Evolutionary conservation across 495 filamentous ascomycete species (phyloP).

Genomic region (Podospora comata): DNA sequence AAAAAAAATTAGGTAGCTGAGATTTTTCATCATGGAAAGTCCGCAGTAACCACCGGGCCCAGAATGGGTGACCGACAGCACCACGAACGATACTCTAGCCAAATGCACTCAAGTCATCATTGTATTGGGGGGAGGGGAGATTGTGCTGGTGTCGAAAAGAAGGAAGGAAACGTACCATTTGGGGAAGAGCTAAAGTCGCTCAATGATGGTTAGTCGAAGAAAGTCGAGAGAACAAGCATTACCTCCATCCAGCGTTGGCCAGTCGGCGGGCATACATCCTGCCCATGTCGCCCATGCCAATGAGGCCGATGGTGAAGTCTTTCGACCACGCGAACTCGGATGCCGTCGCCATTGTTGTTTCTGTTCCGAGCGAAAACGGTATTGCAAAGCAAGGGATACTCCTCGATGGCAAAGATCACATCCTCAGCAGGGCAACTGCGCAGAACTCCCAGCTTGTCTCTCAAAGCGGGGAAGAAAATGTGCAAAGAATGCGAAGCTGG

Average conservation of each 20-base stretch:
- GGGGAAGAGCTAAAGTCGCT: slow-evolving; percentile 17
- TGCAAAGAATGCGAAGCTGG: slow-evolving; percentile 3
- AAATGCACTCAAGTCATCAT: slow-evolving; percentile 99
- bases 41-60: slow-evolving; percentile 30
- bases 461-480: neutral
- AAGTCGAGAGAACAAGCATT: slow-evolving; percentile 34
- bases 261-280: slow-evolving; percentile 95
- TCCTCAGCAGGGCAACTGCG: neutral
- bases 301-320: slow-evolving; percentile 77
- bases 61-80: slow-evolving; percentile 39
- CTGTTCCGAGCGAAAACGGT: slow-evolving; percentile 5
- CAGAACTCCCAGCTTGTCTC: neutral
- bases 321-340: slow-evolving; percentile 47
- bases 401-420: slow-evolving; percentile 7
- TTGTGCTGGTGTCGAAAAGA: slow-evolving; percentile 5
- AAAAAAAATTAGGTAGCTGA: slow-evolving; percentile 89
- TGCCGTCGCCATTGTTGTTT: slow-evolving; percentile 21
- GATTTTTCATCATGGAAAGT: slow-evolving; percentile 92
- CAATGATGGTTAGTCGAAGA: slow-evolving; percentile 12
- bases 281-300: slow-evolving; percentile 99
- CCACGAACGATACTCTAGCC: slow-evolving; percentile 85
- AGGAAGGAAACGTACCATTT: slow-evolving; percentile 22
- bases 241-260: slow-evolving; percentile 94
- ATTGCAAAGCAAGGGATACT: neutral
- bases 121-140: slow-evolving; percentile 26